A percentile compares a stretch with the other conserved stretches of the same genome.
Conservation (phyloP, 176 grass and related monocot species). For the Carex littledalei region DNA sequence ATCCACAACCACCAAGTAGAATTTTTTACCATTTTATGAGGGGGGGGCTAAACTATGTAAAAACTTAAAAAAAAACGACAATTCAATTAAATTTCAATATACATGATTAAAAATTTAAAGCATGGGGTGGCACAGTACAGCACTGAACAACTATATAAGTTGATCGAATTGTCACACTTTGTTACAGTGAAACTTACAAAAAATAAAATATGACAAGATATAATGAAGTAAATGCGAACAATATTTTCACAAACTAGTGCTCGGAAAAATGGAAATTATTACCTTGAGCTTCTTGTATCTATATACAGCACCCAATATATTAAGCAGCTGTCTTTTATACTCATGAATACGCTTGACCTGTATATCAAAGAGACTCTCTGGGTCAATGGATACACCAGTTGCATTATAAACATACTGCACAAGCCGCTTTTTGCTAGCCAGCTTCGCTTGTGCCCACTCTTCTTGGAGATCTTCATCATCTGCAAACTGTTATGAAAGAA, state of each 20-base stretch:
- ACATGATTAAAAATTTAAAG: too few species aligned
- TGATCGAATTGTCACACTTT: background rate
- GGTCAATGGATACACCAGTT: slow-evolving; percentile 45
- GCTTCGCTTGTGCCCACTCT: slow-evolving; percentile 45
- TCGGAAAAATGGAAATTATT: background rate
- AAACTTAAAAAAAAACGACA: too few species aligned
- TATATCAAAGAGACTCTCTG: slow-evolving; percentile 47
- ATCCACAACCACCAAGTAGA: too few species aligned
- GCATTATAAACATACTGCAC: slow-evolving; percentile 39
- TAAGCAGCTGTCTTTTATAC: slow-evolving; percentile 53
- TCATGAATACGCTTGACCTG: slow-evolving; percentile 56
- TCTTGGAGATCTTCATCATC: slow-evolving; percentile 40
- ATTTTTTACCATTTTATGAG: too few species aligned
- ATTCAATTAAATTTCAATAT: too few species aligned
- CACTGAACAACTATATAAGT: background rate
- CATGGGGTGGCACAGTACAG: background rate
- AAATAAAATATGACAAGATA: slow-evolving; percentile 2
- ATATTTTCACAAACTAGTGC: background rate
- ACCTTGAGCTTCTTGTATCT: slow-evolving; percentile 61
- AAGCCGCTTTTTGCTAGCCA: slow-evolving; percentile 39
- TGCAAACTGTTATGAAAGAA: slow-evolving; percentile 34
- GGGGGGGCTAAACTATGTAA: too few species aligned
- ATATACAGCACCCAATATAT: slow-evolving; percentile 45
- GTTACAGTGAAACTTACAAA: background rate
- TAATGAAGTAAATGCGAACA: background rate